Conservation (phyloP, 2,329 filamentous ascomycete genomes). For the Trichoderma simmonsii region DNA sequence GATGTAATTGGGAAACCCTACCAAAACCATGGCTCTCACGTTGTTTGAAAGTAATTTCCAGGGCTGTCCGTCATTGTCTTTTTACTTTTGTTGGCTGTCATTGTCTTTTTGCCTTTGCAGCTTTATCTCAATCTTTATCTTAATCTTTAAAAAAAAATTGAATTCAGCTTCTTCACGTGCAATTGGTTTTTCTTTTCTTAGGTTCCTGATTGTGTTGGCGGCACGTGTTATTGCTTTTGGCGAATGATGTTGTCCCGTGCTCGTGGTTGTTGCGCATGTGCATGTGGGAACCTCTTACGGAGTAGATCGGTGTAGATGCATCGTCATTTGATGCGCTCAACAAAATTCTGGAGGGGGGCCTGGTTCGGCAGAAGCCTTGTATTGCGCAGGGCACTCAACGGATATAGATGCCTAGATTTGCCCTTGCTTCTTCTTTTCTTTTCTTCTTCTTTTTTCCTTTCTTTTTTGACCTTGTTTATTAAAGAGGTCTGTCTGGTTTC, state of each 20-base stretch:
- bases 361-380: too few relatives aligned
- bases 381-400: too few relatives aligned
- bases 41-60: background rate
- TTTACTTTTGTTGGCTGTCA: background rate
- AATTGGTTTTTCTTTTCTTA: background rate
- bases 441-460: background rate
- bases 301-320: background rate
- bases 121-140: background rate
- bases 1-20: background rate
- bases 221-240: background rate
- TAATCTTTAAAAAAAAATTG: background rate
- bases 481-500: background rate
- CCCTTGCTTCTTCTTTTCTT: background rate
- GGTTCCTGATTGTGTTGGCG: background rate
- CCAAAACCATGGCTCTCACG: background rate
- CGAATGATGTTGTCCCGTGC: background rate
- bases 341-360: background rate
- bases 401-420: background rate
- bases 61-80: background rate
- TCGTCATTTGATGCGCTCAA: background rate
- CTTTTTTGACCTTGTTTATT: background rate
- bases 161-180: background rate
- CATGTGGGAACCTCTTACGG: background rate
- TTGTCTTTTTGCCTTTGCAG: background rate
- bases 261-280: background rate